These are phyloP conservation scores for Clausena lansium DNA, from an alignment of 345 rosid genomes.

Conservation along the genomic window DNA sequence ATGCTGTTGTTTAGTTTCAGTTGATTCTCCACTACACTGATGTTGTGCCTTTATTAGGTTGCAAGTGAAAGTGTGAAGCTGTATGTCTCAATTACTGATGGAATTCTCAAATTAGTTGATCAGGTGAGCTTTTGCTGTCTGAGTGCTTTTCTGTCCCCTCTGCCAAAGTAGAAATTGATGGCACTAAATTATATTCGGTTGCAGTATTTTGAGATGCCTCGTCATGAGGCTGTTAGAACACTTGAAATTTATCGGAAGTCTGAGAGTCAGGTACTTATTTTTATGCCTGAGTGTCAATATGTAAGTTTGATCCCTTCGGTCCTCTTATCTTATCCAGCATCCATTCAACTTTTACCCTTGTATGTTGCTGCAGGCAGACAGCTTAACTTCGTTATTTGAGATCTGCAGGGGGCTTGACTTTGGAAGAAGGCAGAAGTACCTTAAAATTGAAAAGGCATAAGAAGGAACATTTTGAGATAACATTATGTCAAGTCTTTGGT, in stretches of 20 bases:
- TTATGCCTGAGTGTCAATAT: background rate
- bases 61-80: slow-evolving; percentile 33
- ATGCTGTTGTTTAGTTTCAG: background rate
- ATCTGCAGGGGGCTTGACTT: slow-evolving; percentile 24
- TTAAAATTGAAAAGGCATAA: slow-evolving; percentile 34
- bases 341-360: background rate
- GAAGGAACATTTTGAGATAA: background rate
- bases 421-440: slow-evolving; percentile 23
- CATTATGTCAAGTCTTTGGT: no score
- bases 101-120: slow-evolving; percentile 31
- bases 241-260: slow-evolving; percentile 40
- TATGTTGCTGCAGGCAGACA: slow-evolving; percentile 27
- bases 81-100: slow-evolving; percentile 38
- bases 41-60: slow-evolving; percentile 23
- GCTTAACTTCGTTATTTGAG: slow-evolving; percentile 35
- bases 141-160: background rate
- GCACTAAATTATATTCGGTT: background rate
- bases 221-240: slow-evolving; percentile 28
- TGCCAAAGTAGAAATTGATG: background rate
- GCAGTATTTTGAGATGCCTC: slow-evolving; percentile 43
- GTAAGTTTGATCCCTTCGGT: background rate
- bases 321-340: no score
- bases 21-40: background rate
- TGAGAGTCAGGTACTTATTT: slow-evolving; percentile 23
- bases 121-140: slow-evolving; percentile 22